phyloP scores from a whole-genome alignment of 2,329 filamentous ascomycete species.

The Exutisphaerella laricina region DNA sequence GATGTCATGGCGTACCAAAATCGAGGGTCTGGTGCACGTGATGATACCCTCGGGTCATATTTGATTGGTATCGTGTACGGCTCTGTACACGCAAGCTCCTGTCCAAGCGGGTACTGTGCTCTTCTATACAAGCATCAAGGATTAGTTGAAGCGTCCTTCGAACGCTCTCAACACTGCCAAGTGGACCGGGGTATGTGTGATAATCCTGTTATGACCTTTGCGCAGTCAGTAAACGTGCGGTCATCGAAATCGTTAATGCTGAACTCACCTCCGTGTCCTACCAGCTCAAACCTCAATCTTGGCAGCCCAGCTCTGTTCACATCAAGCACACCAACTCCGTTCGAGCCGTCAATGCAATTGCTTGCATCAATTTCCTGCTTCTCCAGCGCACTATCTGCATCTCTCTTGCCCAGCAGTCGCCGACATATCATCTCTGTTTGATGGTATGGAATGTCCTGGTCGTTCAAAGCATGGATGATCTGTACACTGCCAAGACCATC shows the following conservation, averaged over 20 bases:
- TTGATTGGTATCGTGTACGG: background rate
- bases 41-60: background rate
- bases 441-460: slow-evolving; percentile 72
- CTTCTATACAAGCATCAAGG: background rate
- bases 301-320: slow-evolving; percentile 24
- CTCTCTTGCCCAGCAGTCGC: slow-evolving; percentile 51
- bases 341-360: slow-evolving; percentile 28
- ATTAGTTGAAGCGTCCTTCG: slow-evolving; percentile 33
- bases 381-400: slow-evolving; percentile 26
- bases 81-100: background rate
- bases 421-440: slow-evolving; percentile 62
- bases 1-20: background rate
- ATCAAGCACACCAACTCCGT: slow-evolving; percentile 25
- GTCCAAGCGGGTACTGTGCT: background rate
- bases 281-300: slow-evolving; percentile 39
- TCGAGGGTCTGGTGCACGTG: background rate
- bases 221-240: slow-evolving; percentile 1
- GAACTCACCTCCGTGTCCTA: slow-evolving; percentile 39
- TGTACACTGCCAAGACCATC: slow-evolving; percentile 49
- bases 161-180: slow-evolving; percentile 63
- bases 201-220: slow-evolving; percentile 63
- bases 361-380: slow-evolving; percentile 23
- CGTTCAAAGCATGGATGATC: slow-evolving; percentile 74
- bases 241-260: background rate
- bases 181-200: slow-evolving; percentile 59